Base-by-base conservation (phyloP, 371 early-diverging fungal species). In the Mortierella sp. region DNA sequence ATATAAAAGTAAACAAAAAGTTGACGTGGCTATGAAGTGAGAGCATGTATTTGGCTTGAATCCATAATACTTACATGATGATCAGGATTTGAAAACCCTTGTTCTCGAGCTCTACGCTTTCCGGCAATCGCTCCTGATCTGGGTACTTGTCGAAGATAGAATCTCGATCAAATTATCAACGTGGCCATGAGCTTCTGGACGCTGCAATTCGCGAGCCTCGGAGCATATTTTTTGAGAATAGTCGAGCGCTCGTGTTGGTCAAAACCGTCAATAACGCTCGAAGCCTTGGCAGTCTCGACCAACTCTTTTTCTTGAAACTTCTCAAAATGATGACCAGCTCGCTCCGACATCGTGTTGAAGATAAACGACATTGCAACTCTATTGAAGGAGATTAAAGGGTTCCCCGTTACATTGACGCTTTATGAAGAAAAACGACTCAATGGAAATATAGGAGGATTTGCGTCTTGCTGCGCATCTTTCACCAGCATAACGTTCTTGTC, bases 391-490 rank as follows among this genome's bases (percentile, higher is more conserved):
- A 32, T 32, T 32, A 32, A 35, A 35, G 12, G 16, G 48, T 48
- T 48, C 48, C 10, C 24, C 5, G 24, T 55, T 55, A 55, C 0
- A 24, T 24, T 12, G 5, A 60, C 35, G 46, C 46, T 12, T 18
- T 43, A 73, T 29, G 35, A 35, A 35, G 43, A 21, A 29, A 12
- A 41, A 46, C 46, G 70, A 51, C 54, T 41, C 75, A 51, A 51
- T 68, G 41, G 2, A 10, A 0, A 32, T 32, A 29, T 35, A 32
- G 32, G 54, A 16, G 35, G 72, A 72, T 3, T 18, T 72, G 29
- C 35, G 58, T 41, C 76, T 70, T 78, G 74, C 79, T 78, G 79
- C 11, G 79, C 79, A 29, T 78, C 75, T 27, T 79, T 75, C n/a
- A 79, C 46, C 24, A 79, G 72, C 18, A 71, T 27, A 43, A 79